phyloP scores from a whole-genome alignment of 805 yeast species.

The Wickerhamomyces rabaulensis region DNA sequence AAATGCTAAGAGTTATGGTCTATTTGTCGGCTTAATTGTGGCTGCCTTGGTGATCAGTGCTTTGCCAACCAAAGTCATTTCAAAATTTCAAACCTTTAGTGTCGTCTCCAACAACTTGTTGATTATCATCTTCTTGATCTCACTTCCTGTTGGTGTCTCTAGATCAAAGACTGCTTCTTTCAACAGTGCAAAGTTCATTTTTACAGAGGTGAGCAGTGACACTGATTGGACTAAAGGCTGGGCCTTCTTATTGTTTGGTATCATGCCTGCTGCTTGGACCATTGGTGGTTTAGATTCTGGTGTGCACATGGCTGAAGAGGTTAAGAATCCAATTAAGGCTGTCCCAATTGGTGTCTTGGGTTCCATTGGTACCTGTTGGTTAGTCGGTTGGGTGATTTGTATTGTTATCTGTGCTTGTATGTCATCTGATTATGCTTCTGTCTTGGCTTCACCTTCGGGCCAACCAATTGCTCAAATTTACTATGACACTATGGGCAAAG shows the following conservation, averaged over 20 bases:
- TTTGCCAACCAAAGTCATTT: conserved; percentile 49
- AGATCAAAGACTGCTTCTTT: conserved; percentile 3
- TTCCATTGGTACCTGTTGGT: conserved; percentile 49
- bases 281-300: conserved; percentile 70
- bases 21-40: conserved; percentile 56
- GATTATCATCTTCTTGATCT: conserved; percentile 52
- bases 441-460: conserved; percentile 36
- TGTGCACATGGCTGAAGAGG: conserved; percentile 70
- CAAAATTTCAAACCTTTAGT: conserved; percentile 55
- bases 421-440: conserved; percentile 24
- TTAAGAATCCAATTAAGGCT: conserved; percentile 50
- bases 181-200: conserved; percentile 48
- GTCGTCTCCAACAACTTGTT: conserved; percentile 48
- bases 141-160: conserved; percentile 55
- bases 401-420: conserved; percentile 52
- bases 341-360: conserved; percentile 63
- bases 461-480: conserved; percentile 61
- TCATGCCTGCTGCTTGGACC: conserved; percentile 70
- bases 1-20: conserved; percentile 52
- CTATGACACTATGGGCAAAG: conserved; percentile 53
- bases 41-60: conserved; percentile 50
- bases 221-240: conserved; percentile 55
- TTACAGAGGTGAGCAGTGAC: conserved; percentile 43
- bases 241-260: conserved; percentile 42
- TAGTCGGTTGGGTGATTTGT: conserved; percentile 52